Evolutionary conservation across 441 rosid species (phyloP), one percentile per base, ranked within the genome.

Genomic region (Brassica balearica): DNA sequence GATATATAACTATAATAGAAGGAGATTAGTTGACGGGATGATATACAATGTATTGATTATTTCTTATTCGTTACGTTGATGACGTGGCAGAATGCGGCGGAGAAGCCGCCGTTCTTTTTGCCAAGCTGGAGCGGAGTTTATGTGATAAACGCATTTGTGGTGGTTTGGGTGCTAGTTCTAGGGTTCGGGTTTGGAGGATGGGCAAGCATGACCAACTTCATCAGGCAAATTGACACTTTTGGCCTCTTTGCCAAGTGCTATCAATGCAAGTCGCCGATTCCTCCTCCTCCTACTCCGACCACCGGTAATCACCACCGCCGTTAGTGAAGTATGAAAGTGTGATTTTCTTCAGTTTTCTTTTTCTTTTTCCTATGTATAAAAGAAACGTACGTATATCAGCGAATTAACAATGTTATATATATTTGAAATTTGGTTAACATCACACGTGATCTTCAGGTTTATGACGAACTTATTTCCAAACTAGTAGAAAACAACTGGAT

Each of bases 121-220:
- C 92, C 92, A 9, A 93, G 92, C 87, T 95, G 99, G 99, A 81
- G 87, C 0, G 97, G 78, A 5, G 86, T 95, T 88, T 95, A 81
- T 60, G 91, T 71, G 15, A 4, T 95, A 5, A 95, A 95, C 81
- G 65, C 89, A 1, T 95, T 91, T 6, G 20, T 93, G 5, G 99
- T 85, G 76, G 90, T 88, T 68, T 93, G 99, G 99, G 91, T 93
- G 46, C 8, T 93, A 1, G 89, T 95, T 55, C 90, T 89, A 8
- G 99, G 99, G 11, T 95, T 95, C 56, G 99, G 99, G 80, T 93
- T 95, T 72, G 99, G 99, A 1, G 99, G 98, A 34, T 95, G 99
- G 99, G 99, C 99, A 5, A 95, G 99, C 82, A 63, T 95, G 85
- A 87, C 89, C 78, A 93, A 93, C 76, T 95, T 95, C 75, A 85